Conservation (phyloP, 805 yeast species). For the Pichia paraexigua region DNA sequence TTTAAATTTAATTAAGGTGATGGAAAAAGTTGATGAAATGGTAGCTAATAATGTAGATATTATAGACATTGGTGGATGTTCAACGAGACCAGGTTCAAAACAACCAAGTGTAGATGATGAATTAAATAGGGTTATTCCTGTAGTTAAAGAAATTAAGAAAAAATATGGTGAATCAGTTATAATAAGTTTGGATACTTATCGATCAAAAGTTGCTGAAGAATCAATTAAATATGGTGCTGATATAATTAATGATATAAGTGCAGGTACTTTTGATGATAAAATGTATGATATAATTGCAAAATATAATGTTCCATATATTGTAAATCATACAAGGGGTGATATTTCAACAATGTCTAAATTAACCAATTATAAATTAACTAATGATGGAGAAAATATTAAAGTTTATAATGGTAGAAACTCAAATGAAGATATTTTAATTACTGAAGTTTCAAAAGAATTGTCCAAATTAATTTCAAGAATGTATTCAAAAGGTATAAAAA, state of each 20-base stretch:
- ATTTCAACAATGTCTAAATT: conserved; percentile 62
- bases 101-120: conserved; percentile 64
- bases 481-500: conserved; percentile 50
- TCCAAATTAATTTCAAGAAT: conserved; percentile 49
- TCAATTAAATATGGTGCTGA: conserved; percentile 76
- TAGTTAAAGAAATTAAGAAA: conserved; percentile 51
- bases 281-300: conserved; percentile 67
- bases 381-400: conserved; percentile 17
- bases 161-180: conserved; percentile 31
- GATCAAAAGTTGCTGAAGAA: conserved; percentile 63
- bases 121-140: conserved; percentile 59
- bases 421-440: conserved; percentile 31
- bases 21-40: conserved; percentile 41
- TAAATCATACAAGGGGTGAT: conserved; percentile 82
- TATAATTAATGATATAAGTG: conserved; percentile 84
- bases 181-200: conserved; percentile 83
- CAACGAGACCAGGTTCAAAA: conserved; percentile 79
- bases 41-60: conserved; percentile 59
- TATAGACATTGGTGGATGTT: conserved; percentile 89
- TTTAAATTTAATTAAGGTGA: conserved; percentile 32
- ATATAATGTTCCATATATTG: conserved; percentile 64
- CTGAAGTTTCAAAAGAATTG: conserved; percentile 59
- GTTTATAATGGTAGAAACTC: conserved; percentile 10
- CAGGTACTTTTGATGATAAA: conserved; percentile 59
- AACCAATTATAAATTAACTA: conserved; percentile 41